Conservation (phyloP, 2,329 filamentous ascomycete species). For the Mollisia scopiformis region DNA sequence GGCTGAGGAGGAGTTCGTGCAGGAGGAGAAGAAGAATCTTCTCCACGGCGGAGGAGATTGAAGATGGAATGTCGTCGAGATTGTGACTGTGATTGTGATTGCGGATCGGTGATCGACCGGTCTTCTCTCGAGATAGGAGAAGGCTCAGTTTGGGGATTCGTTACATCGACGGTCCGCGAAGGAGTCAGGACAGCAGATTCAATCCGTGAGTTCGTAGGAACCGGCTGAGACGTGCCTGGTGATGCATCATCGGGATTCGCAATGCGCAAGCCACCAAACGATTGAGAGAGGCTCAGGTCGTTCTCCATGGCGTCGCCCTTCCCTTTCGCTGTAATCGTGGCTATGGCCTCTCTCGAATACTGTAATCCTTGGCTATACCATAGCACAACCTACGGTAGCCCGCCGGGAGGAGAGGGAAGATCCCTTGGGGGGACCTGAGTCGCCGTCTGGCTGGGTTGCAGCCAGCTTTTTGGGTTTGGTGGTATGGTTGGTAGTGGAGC, state of each 20-base stretch:
- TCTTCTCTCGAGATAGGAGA: constrained; percentile 29
- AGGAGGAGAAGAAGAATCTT: constrained; percentile 27
- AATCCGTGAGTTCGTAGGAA: constrained; percentile 29
- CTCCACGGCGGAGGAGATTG: constrained; percentile 38
- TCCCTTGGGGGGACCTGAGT: not conserved
- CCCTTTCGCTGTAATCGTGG: constrained; percentile 13
- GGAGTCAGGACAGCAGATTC: constrained; percentile 17
- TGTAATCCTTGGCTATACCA: constrained; percentile 20
- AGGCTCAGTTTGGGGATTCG: constrained; percentile 14
- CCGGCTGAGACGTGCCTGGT: constrained; percentile 30
- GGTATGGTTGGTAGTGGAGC: not conserved
- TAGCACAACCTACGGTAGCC: constrained; percentile 13
- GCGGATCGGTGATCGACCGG: constrained; percentile 32
- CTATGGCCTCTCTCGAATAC: constrained; percentile 9
- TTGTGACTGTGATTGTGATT: constrained; percentile 34
- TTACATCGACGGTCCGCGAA: constrained; percentile 16
- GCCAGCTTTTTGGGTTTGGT: not conserved
- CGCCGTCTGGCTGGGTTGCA: not conserved
- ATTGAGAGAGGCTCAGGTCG: constrained; percentile 89
- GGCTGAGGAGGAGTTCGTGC: constrained; percentile 23
- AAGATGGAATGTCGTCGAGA: constrained; percentile 38
- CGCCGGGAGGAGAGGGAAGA: not conserved
- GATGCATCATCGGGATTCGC: constrained; percentile 76
- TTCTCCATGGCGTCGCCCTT: constrained; percentile 69
- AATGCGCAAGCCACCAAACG: constrained; percentile 91